Conservation (phyloP, 2,329 filamentous ascomycete species). For the Hypoxylon sp. region DNA sequence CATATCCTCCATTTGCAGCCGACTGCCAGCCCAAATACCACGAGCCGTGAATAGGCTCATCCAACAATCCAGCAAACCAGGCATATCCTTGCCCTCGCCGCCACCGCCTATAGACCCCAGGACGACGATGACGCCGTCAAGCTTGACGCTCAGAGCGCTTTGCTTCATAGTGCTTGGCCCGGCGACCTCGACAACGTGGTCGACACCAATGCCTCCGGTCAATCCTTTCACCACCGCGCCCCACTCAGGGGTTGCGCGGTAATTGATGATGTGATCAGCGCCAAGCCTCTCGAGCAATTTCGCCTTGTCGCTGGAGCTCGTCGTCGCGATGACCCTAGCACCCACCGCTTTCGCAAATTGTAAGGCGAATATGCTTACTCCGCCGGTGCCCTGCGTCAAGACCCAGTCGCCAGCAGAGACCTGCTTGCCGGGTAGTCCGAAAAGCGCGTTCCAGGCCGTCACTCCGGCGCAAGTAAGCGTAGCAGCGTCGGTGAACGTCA, state of each 20-base stretch:
- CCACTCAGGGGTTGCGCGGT: constrained; percentile 59
- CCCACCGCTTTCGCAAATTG: constrained; percentile 36
- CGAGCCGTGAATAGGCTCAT: constrained; percentile 60
- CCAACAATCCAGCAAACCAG: constrained; percentile 50
- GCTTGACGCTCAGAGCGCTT: constrained; percentile 57
- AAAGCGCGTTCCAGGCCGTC: constrained; percentile 69
- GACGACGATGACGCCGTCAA: constrained; percentile 59
- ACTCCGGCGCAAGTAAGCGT: constrained; percentile 68
- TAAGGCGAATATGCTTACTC: constrained; percentile 55
- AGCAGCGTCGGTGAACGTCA: constrained; percentile 63
- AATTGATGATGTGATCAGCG: constrained; percentile 62
- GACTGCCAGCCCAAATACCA: constrained; percentile 63
- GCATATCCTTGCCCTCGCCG: constrained; percentile 45
- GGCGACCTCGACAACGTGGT: constrained; percentile 62
- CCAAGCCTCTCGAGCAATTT: constrained; percentile 57
- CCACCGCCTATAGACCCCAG: constrained; percentile 57
- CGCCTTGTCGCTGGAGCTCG: constrained; percentile 57
- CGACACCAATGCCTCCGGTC: constrained; percentile 58
- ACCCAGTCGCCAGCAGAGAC: constrained; percentile 49
- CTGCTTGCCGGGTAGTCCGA: constrained; percentile 59
- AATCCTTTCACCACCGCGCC: constrained; percentile 56
- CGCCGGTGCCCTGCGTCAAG: constrained; percentile 61
- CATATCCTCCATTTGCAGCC: constrained; percentile 67
- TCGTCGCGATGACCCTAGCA: constrained; percentile 57
- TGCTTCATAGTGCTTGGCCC: constrained; percentile 59